Conservation (phyloP, 352 stramenopile species). For the Globisporangium nunn region DNA sequence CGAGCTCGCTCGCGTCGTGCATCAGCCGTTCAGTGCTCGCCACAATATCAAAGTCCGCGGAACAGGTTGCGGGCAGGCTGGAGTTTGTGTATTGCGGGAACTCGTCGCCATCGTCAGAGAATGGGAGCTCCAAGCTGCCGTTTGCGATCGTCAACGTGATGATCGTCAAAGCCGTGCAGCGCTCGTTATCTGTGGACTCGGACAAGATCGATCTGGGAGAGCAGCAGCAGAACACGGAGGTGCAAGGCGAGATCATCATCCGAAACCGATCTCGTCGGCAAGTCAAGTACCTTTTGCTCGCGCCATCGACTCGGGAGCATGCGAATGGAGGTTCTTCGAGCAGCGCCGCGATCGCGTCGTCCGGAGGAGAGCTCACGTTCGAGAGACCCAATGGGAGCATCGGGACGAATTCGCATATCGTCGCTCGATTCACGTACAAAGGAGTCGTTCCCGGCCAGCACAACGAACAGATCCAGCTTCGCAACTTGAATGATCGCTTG, state of each 20-base stretch:
- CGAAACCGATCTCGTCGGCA: slow-evolving; percentile 57
- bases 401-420: slow-evolving; percentile 33
- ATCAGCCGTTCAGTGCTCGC: slow-evolving; percentile 61
- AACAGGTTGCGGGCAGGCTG: slow-evolving; percentile 50
- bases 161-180: slow-evolving; percentile 60
- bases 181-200: slow-evolving; percentile 57
- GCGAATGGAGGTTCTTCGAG: slow-evolving; percentile 1
- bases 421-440: slow-evolving; percentile 66
- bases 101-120: slow-evolving; percentile 8
- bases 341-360: slow-evolving; percentile 5
- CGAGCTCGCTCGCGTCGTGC: slow-evolving; percentile 58
- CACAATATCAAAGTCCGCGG: slow-evolving; percentile 38
- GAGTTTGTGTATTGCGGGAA: slow-evolving; percentile 31
- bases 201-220: slow-evolving; percentile 74
- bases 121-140: slow-evolving; percentile 6
- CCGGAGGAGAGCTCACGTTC: slow-evolving; percentile 61
- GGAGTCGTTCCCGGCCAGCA: slow-evolving; percentile 60
- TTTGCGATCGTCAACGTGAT: slow-evolving; percentile 40
- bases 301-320: slow-evolving; percentile 33
- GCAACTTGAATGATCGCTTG: slow-evolving; percentile 76
- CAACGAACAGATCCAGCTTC: slow-evolving; percentile 68
- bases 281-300: slow-evolving; percentile 70
- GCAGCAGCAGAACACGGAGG: slow-evolving; percentile 58
- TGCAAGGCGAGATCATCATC: slow-evolving; percentile 55
- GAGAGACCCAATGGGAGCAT: slow-evolving; percentile 69